Evolutionary conservation across 2,329 filamentous ascomycete species (phyloP), one percentile per base, ranked within the genome.

Genomic region (Aspergillus jensenii): DNA sequence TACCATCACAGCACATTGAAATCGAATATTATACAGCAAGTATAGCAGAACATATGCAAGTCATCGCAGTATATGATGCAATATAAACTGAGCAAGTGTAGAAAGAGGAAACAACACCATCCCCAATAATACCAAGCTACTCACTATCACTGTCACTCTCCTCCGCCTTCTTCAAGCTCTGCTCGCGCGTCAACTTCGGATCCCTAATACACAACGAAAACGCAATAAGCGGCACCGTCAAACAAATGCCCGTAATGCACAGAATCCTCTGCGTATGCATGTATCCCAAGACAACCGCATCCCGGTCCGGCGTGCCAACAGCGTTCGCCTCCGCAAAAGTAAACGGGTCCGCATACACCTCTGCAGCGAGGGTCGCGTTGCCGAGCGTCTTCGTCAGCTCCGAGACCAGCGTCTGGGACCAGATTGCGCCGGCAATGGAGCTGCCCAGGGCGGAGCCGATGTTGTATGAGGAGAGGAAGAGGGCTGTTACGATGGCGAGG

Each of bases 391-490:
- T 54, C 6, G 65, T 64, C 3, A 88, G 78, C 41, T 77, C 68
- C 0, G 59, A 56, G 2, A 82, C 84, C 45, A 87, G 75, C 2
- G 81, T 73, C 66, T 88, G 84, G 0, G 82, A 83, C 85, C 85
- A 88, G 60, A 88, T 81, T 19, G 84, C 82, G 14, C 85, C 85
- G 0, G 85, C 85, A 25, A 88, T 80, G 15, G 83, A 79, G 67
- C 83, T 82, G 21, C 86, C 85, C 1, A 87, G 69, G 1, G 85
- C 85, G 5, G 80, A 84, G 31, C 86, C 86, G 40, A 88, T 78
- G 67, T 84, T 85, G 74, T 87, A 88, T n/a, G 76, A 80, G 15
- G 85, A 82, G 3, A 88, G 80, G 67, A 83, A 88, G 17, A 88
- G 70, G 41, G 82, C 85, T 0, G 85, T 89, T 61, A 89, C 81